Evolutionary conservation across 2,329 filamentous ascomycete genomes (phyloP), one percentile per base, ranked within the genome.

Genomic region (Aurifilum marmelostoma): DNA sequence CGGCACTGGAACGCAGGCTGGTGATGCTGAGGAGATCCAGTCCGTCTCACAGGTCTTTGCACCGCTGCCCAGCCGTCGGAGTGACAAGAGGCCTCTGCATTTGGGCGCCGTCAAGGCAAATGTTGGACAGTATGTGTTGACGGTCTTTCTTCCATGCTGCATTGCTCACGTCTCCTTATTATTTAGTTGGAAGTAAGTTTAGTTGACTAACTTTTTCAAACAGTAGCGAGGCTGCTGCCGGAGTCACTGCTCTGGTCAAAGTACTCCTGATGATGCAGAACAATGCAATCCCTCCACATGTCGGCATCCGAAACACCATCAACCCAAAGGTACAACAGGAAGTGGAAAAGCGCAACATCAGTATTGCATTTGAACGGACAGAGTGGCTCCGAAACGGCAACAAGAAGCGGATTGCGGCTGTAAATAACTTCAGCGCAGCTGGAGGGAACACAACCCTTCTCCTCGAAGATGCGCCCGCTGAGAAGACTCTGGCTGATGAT

Each of bases 1-100:
- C 75, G 89, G 89, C 7, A 92, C 89, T 4, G 90, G 89, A 56
- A 92, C 89, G 1, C 89, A 92, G 75, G 90, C 88, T 43, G 91
- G 90, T 67, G 91, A 93, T 75, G 84, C 84, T 2, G 27, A 86
- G 86, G 90, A 92, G 76, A 89, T 90, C 83, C 82, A 84, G 2
- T 88, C 86, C 0, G 87, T 91, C 63, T 82, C 83, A 29, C 83
- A 86, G 43, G 82, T 85, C 2, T 91, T 90, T 72, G 88, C 87
- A 59, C 84, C 84, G 18, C 80, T 29, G 80, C 82, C 66, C 78
- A 84, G 72, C 80, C 81, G 76, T 67, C 77, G 82, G 1, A 21
- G n/a, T 12, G 21, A 65, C 5, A 34, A 67, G 1, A 89, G 87
- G 11, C 86, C 88, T 21, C 63, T 75, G 0, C 41, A 69, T 32